Evolutionary conservation across 768 basidiomycete genomes (phyloP).

Genomic region (Steccherinum ochraceum): DNA sequence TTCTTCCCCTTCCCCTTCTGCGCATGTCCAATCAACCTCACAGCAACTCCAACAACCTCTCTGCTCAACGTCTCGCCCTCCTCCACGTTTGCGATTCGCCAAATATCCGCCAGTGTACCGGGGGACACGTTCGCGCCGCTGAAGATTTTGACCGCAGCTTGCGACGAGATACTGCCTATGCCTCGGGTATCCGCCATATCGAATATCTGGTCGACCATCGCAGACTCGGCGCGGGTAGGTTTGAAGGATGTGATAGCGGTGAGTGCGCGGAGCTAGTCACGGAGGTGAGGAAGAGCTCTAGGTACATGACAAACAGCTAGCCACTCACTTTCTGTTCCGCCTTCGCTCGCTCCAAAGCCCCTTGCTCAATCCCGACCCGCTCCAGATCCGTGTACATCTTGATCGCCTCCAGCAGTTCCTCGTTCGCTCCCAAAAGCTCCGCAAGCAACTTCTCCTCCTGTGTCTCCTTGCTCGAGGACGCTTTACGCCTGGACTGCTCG

Average conservation of each 20-base stretch:
- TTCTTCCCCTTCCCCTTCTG: conserved; percentile 38
- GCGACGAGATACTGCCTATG: conserved; percentile 40
- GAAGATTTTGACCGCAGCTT: conserved; percentile 54
- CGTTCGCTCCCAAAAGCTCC: conserved; percentile 67
- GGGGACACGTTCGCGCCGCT: conserved; percentile 46
- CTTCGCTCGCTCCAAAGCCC: conserved; percentile 23
- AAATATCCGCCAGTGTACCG: conserved; percentile 51
- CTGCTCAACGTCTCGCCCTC: conserved; percentile 50
- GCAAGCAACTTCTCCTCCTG: conserved; percentile 69
- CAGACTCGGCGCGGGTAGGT: conserved; percentile 26
- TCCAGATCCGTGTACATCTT: conserved; percentile 73
- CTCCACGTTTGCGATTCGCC: conserved; percentile 57
- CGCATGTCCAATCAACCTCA: conserved; percentile 60
- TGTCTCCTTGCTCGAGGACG: conserved; percentile 28
- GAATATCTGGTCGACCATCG: conserved; percentile 27
- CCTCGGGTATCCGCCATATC: conserved; percentile 31
- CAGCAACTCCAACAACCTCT: conserved; percentile 50
- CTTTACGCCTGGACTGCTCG: conserved; percentile 47
- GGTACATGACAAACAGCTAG: background rate
- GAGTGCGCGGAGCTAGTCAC: conserved; percentile 9
- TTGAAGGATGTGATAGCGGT: conserved; percentile 14
- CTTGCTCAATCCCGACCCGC: conserved; percentile 48
- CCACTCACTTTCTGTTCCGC: conserved; percentile 13
- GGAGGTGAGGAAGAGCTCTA: background rate
- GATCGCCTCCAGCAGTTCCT: conserved; percentile 58